phyloP scores from a whole-genome alignment of 441 rosid genomes.

The Populus hybrid region DNA sequence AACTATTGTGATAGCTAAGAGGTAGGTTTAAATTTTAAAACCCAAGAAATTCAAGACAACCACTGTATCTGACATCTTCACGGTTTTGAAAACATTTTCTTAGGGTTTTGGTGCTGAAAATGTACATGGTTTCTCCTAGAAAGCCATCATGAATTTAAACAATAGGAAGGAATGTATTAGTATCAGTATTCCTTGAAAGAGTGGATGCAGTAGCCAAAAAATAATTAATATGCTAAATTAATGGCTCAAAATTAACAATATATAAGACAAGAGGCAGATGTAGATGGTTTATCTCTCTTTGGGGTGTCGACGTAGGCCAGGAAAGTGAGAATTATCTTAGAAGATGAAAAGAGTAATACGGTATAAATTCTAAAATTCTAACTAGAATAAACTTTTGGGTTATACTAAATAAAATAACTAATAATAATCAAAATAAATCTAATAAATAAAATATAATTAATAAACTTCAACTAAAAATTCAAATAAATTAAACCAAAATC shows the following conservation, averaged over 20 bases:
- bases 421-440: too few species aligned
- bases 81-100: neutral
- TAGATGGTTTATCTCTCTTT: neutral
- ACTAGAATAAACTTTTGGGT: too few species aligned
- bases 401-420: too few species aligned
- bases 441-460: too few species aligned
- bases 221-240: neutral
- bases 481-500: too few species aligned
- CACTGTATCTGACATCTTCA: neutral
- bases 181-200: neutral
- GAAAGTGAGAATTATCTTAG: neutral
- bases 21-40: neutral
- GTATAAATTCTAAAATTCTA: too few species aligned
- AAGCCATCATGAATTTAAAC: neutral
- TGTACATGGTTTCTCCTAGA: neutral
- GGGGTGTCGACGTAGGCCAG: too few species aligned
- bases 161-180: neutral
- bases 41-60: neutral
- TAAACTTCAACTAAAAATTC: too few species aligned
- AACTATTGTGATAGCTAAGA: neutral
- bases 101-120: neutral
- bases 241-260: neutral
- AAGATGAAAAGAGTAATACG: too few species aligned
- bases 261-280: neutral
- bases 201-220: neutral